Evolutionary conservation across 306 rosid species (phyloP).

Genomic region (Gleditsia sinensis): DNA sequence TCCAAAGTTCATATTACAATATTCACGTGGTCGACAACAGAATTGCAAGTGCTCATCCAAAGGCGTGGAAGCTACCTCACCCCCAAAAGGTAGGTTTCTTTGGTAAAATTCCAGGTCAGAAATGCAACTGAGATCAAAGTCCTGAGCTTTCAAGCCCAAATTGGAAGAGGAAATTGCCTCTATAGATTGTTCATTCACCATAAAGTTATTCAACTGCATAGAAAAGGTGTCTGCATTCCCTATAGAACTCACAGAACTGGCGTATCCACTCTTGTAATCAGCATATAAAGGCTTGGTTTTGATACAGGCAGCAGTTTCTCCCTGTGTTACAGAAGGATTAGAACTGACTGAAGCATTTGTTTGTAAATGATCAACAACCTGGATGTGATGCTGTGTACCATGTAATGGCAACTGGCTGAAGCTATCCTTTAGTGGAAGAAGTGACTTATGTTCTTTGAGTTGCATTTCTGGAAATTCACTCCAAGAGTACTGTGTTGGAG

Average conservation of each 20-base stretch:
- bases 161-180: conserved; percentile 50
- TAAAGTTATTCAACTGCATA: conserved; percentile 40
- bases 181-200: conserved; percentile 44
- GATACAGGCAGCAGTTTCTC: conserved; percentile 39
- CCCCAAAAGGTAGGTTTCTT: conserved; percentile 38
- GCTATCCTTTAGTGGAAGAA: conserved; percentile 44
- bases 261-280: conserved; percentile 37
- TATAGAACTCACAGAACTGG: conserved; percentile 38
- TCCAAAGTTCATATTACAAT: conserved; percentile 47
- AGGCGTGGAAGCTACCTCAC: conserved; percentile 44
- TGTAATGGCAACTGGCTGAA: conserved; percentile 54
- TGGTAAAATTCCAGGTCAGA: conserved; percentile 52
- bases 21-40: conserved; percentile 47
- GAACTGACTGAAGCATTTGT: conserved; percentile 49
- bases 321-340: conserved; percentile 36
- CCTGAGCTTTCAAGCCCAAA: conserved; percentile 48
- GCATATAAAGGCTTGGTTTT: conserved; percentile 46
- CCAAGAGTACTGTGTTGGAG: conserved; percentile 48
- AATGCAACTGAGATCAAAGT: conserved; percentile 35
- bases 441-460: conserved; percentile 51
- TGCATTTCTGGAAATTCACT: conserved; percentile 41
- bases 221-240: conserved; percentile 40
- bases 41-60: conserved; percentile 59
- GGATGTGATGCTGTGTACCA: conserved; percentile 39
- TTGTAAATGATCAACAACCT: conserved; percentile 45